These are phyloP conservation scores for Aspergillus haitiensis DNA, from an alignment of 495 filamentous ascomycete species.

Conservation along the genomic window DNA sequence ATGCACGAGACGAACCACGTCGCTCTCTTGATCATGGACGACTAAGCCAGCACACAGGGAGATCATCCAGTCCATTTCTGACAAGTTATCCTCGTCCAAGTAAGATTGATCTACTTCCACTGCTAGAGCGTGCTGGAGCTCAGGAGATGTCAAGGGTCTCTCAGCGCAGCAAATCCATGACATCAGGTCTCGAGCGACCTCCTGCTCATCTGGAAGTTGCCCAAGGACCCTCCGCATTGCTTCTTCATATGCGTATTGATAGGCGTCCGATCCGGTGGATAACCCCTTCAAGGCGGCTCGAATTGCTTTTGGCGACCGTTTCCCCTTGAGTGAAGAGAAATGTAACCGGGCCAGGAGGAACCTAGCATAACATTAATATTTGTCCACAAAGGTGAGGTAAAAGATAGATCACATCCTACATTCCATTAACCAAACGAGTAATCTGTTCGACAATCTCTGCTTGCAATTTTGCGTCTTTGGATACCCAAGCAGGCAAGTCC, in stretches of 20 bases:
- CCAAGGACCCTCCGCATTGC: not conserved
- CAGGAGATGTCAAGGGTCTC: conserved; percentile 39
- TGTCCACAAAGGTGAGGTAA: too few relatives aligned
- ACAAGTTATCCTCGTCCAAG: conserved; percentile 12
- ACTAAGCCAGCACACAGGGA: conserved; percentile 16
- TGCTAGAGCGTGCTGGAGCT: conserved; percentile 52
- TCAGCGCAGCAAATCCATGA: conserved; percentile 35
- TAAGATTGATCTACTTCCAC: conserved; percentile 27
- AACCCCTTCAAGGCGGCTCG: not conserved
- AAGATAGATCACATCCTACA: not conserved
- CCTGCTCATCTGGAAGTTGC: conserved; percentile 18
- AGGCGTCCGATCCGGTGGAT: not conserved
- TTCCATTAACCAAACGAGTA: not conserved
- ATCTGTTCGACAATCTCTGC: not conserved
- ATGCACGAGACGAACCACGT: conserved; percentile 50
- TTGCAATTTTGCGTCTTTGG: not conserved
- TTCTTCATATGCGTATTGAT: not conserved
- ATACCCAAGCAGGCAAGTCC: not conserved
- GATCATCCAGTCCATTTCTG: conserved; percentile 8
- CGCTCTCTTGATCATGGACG: conserved; percentile 27
- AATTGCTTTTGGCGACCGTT: not conserved
- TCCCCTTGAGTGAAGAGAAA: not conserved
- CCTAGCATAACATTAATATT: not conserved
- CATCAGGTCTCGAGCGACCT: conserved; percentile 28
- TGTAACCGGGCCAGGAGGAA: not conserved